These are phyloP conservation scores for Capsella rubella DNA, from an alignment of 441 rosid species.

Conservation along the genomic window DNA sequence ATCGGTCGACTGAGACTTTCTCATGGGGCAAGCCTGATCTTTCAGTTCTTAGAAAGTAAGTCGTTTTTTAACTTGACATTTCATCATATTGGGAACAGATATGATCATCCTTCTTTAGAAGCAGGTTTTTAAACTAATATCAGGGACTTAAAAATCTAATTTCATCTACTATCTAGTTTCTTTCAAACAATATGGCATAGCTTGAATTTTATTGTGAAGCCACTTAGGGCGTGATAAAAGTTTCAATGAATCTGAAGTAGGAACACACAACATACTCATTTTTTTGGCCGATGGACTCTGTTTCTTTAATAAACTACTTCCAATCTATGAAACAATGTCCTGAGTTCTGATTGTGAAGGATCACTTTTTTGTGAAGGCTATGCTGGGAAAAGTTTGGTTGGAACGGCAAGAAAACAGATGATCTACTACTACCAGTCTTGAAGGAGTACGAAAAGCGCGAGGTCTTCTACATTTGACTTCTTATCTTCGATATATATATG, in stretches of 20 bases:
- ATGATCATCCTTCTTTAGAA: slow-evolving; percentile 19
- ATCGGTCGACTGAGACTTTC: slow-evolving; percentile 86
- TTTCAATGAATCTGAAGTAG: slow-evolving; percentile 12
- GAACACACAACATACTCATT: neutral
- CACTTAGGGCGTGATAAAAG: slow-evolving; percentile 22
- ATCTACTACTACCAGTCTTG: slow-evolving; percentile 83
- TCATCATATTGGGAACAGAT: neutral
- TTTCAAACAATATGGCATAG: slow-evolving; percentile 16
- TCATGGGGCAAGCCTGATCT: slow-evolving; percentile 96
- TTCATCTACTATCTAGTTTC: neutral
- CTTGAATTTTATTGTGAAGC: slow-evolving; percentile 6
- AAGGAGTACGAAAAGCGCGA: slow-evolving; percentile 91
- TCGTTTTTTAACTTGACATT: slow-evolving; percentile 20
- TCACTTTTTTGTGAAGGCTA: slow-evolving; percentile 56
- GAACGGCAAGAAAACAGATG: slow-evolving; percentile 83
- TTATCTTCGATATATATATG: slow-evolving; percentile 5
- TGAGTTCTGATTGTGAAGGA: slow-evolving; percentile 34
- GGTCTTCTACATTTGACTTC: slow-evolving; percentile 51
- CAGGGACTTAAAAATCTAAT: neutral
- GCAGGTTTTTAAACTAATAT: slow-evolving; percentile 13
- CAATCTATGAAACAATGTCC: neutral
- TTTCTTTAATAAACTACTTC: slow-evolving; percentile 8
- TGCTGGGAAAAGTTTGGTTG: slow-evolving; percentile 98
- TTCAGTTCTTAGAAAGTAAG: slow-evolving; percentile 80
- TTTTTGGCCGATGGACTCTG: neutral